Evolutionary conservation across 179 eudicot genomes (phyloP).

Genomic region (Gypsophila paniculata): DNA sequence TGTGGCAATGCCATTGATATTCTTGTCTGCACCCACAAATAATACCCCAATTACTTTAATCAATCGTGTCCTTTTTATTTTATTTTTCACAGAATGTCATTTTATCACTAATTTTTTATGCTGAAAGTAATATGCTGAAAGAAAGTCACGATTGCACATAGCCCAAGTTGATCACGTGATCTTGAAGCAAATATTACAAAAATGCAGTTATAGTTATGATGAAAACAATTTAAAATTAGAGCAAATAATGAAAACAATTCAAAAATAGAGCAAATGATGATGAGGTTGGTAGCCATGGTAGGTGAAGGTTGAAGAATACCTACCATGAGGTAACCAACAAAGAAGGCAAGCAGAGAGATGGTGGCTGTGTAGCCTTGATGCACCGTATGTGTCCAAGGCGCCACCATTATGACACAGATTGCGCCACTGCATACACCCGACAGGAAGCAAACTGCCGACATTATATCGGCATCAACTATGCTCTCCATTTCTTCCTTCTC

Average conservation of each 20-base stretch:
- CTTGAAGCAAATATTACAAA: constrained; percentile 2
- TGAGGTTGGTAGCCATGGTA: too few relatives aligned
- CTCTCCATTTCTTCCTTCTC: constrained; percentile 50
- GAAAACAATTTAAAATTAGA: not conserved
- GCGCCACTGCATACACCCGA: constrained; percentile 91
- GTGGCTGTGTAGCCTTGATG: constrained; percentile 69
- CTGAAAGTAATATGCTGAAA: not conserved
- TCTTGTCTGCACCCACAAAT: constrained; percentile 60
- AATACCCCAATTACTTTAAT: not conserved
- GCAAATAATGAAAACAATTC: not conserved
- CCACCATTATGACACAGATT: constrained; percentile 67
- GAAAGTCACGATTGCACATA: not conserved
- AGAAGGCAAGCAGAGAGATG: constrained; percentile 69
- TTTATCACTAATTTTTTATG: not conserved
- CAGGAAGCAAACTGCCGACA: constrained; percentile 77
- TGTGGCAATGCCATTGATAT: constrained; percentile 96
- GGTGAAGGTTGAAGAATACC: constrained; percentile 22
- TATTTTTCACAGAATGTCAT: not conserved
- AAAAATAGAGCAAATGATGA: not conserved
- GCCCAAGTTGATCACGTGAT: constrained; percentile 22
- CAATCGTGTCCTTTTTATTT: not conserved
- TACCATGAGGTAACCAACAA: constrained; percentile 90
- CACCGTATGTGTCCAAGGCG: constrained; percentile 71
- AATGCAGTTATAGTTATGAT: constrained; percentile 2
- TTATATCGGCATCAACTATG: constrained; percentile 83